phyloP scores from a whole-genome alignment of 441 rosid species.

The Daphne laureola region DNA sequence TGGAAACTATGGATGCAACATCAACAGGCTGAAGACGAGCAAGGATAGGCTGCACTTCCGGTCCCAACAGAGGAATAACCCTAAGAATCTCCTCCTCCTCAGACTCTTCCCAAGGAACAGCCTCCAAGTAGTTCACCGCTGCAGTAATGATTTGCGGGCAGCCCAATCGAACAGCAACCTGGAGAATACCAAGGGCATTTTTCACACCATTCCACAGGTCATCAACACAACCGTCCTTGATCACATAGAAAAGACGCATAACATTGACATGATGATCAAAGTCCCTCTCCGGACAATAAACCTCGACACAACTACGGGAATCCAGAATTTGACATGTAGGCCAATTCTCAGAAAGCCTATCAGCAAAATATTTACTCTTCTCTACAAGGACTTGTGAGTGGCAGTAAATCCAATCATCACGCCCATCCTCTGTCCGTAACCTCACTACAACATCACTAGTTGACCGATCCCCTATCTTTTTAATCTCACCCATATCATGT shows the following conservation, averaged over 20 bases:
- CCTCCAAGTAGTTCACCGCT: slow-evolving; percentile 83
- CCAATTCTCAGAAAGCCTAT: slow-evolving; percentile 88
- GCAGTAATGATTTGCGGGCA: slow-evolving; percentile 53
- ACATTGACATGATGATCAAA: slow-evolving; percentile 70
- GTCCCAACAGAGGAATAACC: slow-evolving; percentile 61
- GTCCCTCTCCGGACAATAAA: slow-evolving; percentile 67
- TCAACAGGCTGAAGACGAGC: slow-evolving; percentile 82
- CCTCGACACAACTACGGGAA: slow-evolving; percentile 82
- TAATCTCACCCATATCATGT: slow-evolving; percentile 32
- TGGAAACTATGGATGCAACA: slow-evolving; percentile 34
- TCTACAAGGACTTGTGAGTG: slow-evolving; percentile 62
- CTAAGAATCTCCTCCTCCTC: slow-evolving; percentile 87
- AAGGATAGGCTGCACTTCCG: slow-evolving; percentile 59
- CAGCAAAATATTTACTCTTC: slow-evolving; percentile 75
- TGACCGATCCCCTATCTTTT: slow-evolving; percentile 61
- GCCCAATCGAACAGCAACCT: slow-evolving; percentile 59
- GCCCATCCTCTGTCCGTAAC: slow-evolving; percentile 67
- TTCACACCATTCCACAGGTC: slow-evolving; percentile 67
- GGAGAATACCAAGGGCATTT: slow-evolving; percentile 73
- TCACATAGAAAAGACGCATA: slow-evolving; percentile 63
- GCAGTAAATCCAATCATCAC: slow-evolving; percentile 86
- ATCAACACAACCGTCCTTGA: slow-evolving; percentile 37
- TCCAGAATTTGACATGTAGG: slow-evolving; percentile 92
- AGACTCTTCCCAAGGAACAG: slow-evolving; percentile 93
- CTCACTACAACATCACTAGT: slow-evolving; percentile 91